These are phyloP conservation scores for Tylopilus subfusipes DNA, from an alignment of 768 basidiomycete genomes.

Conservation along the genomic window DNA sequence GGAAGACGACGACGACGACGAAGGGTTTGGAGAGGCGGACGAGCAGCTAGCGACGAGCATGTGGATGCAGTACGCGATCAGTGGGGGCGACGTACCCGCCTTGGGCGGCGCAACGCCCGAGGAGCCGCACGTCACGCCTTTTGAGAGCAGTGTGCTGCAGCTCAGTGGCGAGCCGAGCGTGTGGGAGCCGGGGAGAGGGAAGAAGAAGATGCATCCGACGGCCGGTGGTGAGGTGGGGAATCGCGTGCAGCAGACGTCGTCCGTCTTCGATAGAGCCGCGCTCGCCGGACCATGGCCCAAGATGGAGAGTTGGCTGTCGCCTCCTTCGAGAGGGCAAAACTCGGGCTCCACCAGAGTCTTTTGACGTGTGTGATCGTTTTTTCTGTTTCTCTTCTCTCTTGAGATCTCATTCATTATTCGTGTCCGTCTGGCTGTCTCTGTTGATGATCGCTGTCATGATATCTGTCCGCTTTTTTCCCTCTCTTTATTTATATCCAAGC, in stretches of 20 bases:
- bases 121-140: not conserved
- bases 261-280: conserved; percentile 28
- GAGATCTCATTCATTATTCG: not conserved
- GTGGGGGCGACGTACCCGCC: conserved; percentile 21
- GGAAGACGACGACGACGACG: conserved; percentile 30
- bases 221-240: conserved; percentile 15
- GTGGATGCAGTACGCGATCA: conserved; percentile 33
- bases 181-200: conserved; percentile 27
- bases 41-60: conserved; percentile 18
- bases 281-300: conserved; percentile 32
- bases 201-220: conserved; percentile 17
- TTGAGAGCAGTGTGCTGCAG: conserved; percentile 4
- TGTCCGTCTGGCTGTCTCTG: not conserved
- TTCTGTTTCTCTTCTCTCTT: not conserved
- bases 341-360: conserved; percentile 31
- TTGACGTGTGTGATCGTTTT: conserved; percentile 12
- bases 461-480: not conserved
- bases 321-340: conserved; percentile 29
- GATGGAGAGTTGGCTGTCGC: conserved; percentile 34
- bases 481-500: not conserved
- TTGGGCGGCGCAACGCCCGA: conserved; percentile 1
- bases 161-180: not conserved
- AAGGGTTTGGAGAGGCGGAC: conserved; percentile 12
- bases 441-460: conserved; percentile 10
- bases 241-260: conserved; percentile 24